A percentile compares a stretch with the other conserved stretches of the same genome.
These are phyloP conservation scores for Sclerotinia spermophila DNA, from an alignment of 2,329 filamentous ascomycete genomes.

Conservation along the genomic window DNA sequence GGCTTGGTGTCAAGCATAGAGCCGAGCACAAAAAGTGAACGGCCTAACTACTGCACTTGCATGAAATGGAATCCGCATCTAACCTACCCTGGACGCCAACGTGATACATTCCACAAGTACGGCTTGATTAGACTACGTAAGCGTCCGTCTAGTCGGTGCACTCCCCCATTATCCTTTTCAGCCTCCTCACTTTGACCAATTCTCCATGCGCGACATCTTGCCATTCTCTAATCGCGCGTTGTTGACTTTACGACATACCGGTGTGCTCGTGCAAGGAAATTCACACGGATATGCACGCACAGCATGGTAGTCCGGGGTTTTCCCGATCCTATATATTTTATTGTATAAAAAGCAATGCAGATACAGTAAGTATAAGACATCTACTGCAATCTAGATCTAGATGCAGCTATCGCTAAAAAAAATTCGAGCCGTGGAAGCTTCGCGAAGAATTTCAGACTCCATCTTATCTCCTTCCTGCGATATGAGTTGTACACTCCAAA, in stretches of 20 bases:
- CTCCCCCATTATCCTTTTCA: not conserved
- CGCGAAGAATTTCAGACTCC: not conserved
- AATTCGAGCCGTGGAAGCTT: not conserved
- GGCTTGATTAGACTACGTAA: not conserved
- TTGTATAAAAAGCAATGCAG: not conserved
- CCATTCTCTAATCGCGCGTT: not conserved
- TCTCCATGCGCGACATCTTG: not conserved
- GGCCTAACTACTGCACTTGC: not conserved
- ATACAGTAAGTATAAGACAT: not conserved
- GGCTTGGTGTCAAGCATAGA: not conserved
- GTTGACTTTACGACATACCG: not conserved
- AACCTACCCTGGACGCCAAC: not conserved
- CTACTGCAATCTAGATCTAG: not conserved
- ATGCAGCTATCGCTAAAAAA: not conserved
- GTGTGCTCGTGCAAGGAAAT: not conserved
- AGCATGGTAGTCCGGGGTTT: not conserved
- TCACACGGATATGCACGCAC: not conserved
- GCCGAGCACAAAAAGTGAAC: not conserved
- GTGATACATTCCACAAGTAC: not conserved
- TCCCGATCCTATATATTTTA: not conserved
- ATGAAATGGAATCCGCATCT: not conserved
- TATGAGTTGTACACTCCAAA: not conserved
- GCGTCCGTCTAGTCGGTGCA: not conserved
- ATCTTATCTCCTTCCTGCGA: slow-evolving; percentile 3
- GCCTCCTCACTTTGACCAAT: not conserved